phyloP scores from a whole-genome alignment of 345 rosid genomes.

The Brassica carinata region DNA sequence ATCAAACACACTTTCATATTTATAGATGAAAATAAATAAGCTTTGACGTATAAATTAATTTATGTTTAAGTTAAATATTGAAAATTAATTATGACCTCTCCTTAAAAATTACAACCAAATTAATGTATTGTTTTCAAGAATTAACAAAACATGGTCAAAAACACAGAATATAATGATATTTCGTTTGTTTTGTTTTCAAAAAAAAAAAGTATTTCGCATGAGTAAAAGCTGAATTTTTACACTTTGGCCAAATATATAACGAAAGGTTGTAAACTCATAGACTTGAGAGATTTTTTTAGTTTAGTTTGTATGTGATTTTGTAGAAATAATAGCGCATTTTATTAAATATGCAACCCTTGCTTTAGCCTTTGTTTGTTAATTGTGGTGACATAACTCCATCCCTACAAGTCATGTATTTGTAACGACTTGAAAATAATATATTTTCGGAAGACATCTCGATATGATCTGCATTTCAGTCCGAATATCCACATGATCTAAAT shows the following conservation, averaged over 20 bases:
- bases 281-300: background rate
- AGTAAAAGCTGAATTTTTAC: background rate
- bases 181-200: background rate
- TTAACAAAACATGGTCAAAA: slow-evolving; percentile 22
- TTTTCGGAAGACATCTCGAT: background rate
- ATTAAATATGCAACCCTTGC: background rate
- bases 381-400: background rate
- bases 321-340: slow-evolving; percentile 3
- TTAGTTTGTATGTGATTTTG: background rate
- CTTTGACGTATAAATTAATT: slow-evolving; percentile 22
- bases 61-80: background rate
- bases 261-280: background rate
- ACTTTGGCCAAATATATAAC: background rate
- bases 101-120: slow-evolving; percentile 11
- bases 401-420: background rate
- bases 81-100: slow-evolving; percentile 20
- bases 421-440: background rate
- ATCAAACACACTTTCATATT: background rate
- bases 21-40: slow-evolving; percentile 6
- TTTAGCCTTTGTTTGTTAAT: background rate
- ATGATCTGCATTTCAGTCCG: background rate
- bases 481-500: slow-evolving; percentile 14
- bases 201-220: background rate
- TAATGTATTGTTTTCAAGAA: background rate
- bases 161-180: slow-evolving; percentile 8